A percentile compares a stretch with the other conserved stretches of the same genome.
Conservation (phyloP, 2,329 filamentous ascomycete genomes). For the Penicillium psychrosexuale region DNA sequence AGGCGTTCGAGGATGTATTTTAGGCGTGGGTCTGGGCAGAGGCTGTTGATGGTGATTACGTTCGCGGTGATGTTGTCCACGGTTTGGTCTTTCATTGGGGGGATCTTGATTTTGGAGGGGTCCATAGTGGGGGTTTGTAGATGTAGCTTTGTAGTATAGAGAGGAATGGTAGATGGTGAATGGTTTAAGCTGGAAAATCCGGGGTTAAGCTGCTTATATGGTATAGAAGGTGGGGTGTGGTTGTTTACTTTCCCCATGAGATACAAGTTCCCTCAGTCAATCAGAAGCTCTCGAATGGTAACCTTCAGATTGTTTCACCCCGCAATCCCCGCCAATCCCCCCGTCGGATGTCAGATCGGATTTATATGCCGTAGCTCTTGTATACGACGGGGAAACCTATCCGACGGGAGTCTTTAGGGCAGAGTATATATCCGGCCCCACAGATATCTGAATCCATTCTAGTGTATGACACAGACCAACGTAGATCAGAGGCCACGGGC, state of each 20-base stretch:
- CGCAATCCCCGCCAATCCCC: not conserved
- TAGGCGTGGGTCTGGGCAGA: slow-evolving; percentile 61
- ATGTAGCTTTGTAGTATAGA: not conserved
- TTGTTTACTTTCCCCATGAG: not conserved
- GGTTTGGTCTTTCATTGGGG: slow-evolving; percentile 64
- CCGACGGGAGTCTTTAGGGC: not conserved
- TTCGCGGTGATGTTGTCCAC: slow-evolving; percentile 80
- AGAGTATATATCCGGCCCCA: not conserved
- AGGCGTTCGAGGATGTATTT: slow-evolving; percentile 71
- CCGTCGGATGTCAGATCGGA: not conserved
- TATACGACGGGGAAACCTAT: not conserved
- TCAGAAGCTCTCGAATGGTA: not conserved
- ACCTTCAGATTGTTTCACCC: not conserved
- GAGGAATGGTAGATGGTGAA: not conserved
- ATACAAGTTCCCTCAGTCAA: not conserved
- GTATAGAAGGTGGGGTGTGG: not conserved
- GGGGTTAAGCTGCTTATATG: not conserved
- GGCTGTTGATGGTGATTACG: slow-evolving; percentile 70
- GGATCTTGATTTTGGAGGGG: slow-evolving; percentile 42
- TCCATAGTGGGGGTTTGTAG: slow-evolving; percentile 32
- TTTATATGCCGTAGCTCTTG: not conserved
- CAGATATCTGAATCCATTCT: too few species aligned
- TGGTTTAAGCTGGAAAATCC: not conserved
- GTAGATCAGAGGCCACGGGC: too few species aligned
- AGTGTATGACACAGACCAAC: not conserved